Base-by-base conservation (phyloP, 1,284 basidiomycete species). In the Schizophyllum commune region DNA sequence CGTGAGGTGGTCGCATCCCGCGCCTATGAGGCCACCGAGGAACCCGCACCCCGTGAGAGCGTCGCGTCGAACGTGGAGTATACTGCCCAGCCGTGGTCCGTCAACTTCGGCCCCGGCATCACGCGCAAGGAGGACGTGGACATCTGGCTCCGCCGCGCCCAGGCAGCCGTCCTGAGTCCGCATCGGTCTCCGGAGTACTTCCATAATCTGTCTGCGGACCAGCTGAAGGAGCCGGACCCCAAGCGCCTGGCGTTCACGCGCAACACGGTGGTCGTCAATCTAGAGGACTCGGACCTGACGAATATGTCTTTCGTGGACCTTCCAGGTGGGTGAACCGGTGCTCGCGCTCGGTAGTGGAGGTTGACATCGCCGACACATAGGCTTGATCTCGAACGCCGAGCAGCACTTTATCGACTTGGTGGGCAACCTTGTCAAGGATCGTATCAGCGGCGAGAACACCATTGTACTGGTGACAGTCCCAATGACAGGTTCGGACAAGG, bases 391-490 rank as follows among this genome's bases (percentile, higher is more conserved):
- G 60, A 84, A 85, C 32, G 80, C 77, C 1, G 72, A 77, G 0
- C 61, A 69, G 2, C 71, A 74, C 0, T 69, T 76, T 0, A 76
- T 88, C 7, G 65, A 74, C 0, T 66, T 84, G 13, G 80, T 86
- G 11, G 72, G 73, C 62, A 62, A 76, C 17, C 72, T 87, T 0
- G 82, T 81, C 0, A 73, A 71, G 22, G 70, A 70, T 1, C 76
- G 84, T 57, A 82, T 85, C 56, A 58, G 62, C 4, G 75, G 75
- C 15, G 65, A 72, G 1, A 80, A 81, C 47, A 80, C 80, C 0
- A 66, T 88, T 5, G 83, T 88, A 60, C 73, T 88, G 0, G 79
- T 86, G 0, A 79, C 84, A 0, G 76, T 88, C 57, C 86, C 86
- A 0, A 83, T 85, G 79, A 82, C 75, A 55, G 84, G 86, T 85